Percentiles rank a stretch among this genome's conserved stretches.
These are phyloP conservation scores for Penicillium sp. DNA, from an alignment of 2,329 filamentous ascomycete species.

Conservation along the genomic window DNA sequence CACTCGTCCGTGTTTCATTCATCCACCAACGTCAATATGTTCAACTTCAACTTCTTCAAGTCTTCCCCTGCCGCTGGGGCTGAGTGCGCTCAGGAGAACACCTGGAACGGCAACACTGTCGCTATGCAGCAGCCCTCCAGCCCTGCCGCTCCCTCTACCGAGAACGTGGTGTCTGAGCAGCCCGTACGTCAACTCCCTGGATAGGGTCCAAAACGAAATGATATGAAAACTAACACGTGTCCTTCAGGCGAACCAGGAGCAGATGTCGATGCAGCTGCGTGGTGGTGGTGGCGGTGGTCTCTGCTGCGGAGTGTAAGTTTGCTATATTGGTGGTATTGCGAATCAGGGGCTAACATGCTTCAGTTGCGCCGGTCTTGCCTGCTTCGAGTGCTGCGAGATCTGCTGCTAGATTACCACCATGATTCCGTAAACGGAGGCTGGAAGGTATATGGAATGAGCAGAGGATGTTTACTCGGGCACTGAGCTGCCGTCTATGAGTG, in stretches of 20 bases:
- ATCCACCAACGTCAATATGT: slow-evolving; percentile 17
- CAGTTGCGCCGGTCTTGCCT: slow-evolving; percentile 35
- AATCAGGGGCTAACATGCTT: not conserved
- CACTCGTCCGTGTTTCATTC: not conserved
- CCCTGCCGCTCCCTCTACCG: slow-evolving; percentile 28
- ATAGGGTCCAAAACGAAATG: not conserved
- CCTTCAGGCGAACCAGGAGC: slow-evolving; percentile 23
- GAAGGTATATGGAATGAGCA: not conserved
- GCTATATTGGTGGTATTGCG: not conserved
- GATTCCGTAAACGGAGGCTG: not conserved
- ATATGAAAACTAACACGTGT: slow-evolving; percentile 6
- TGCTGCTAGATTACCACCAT: slow-evolving; percentile 29
- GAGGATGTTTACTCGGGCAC: not conserved
- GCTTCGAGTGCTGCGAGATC: slow-evolving; percentile 36
- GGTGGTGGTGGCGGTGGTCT: slow-evolving; percentile 33
- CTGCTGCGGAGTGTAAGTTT: slow-evolving; percentile 37
- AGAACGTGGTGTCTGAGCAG: slow-evolving; percentile 30
- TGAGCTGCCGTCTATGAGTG: not conserved
- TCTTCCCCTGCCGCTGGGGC: slow-evolving; percentile 28
- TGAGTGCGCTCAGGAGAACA: slow-evolving; percentile 17
- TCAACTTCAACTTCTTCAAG: slow-evolving; percentile 37
- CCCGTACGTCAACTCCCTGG: slow-evolving; percentile 23
- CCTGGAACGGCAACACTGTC: slow-evolving; percentile 34
- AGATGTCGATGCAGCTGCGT: slow-evolving; percentile 34
- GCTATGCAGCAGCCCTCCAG: slow-evolving; percentile 35